Evolutionary conservation across 495 filamentous ascomycete species (phyloP).

Genomic region (Xeromyces bisporus): DNA sequence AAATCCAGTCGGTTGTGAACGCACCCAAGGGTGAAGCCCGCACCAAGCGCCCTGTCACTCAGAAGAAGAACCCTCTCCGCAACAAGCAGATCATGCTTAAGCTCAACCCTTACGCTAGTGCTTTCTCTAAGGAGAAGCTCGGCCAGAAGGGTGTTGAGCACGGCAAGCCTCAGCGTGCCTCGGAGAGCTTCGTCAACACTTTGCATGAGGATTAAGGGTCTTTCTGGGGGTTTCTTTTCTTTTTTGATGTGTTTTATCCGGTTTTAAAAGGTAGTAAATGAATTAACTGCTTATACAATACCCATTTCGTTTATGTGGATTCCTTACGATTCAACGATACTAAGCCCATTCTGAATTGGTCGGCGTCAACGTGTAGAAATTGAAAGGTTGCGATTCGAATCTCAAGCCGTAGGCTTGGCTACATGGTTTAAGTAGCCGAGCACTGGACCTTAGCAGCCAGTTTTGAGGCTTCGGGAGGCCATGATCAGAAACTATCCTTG

Average conservation of each 20-base stretch:
- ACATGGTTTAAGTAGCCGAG: too few species aligned
- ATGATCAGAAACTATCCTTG: too few species aligned
- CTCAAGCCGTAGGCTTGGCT: too few species aligned
- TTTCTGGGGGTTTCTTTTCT: conserved; percentile 18
- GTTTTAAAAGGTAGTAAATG: conserved; percentile 4
- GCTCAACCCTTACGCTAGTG: conserved; percentile 89
- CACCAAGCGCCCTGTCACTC: conserved; percentile 77
- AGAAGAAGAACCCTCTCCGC: conserved; percentile 98
- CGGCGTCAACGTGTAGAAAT: too few species aligned
- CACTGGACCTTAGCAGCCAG: too few species aligned
- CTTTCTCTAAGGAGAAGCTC: conserved; percentile 68
- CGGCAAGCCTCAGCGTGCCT: conserved; percentile 34
- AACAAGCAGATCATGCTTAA: conserved; percentile 96
- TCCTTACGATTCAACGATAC: too few species aligned
- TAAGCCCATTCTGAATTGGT: too few species aligned
- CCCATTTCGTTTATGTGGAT: conserved; percentile 2
- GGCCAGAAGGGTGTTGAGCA: conserved; percentile 42
- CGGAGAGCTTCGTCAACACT: conserved; percentile 33
- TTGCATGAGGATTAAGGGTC: conserved; percentile 36
- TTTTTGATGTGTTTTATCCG: conserved; percentile 18
- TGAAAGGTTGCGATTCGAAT: too few species aligned
- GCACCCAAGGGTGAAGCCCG: conserved; percentile 73
- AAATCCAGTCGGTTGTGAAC: conserved; percentile 86
- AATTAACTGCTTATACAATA: conserved; percentile 1
- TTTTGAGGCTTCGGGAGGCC: too few species aligned